Conservation (phyloP, 306 rosid species). For the Fragaria ananassa region DNA sequence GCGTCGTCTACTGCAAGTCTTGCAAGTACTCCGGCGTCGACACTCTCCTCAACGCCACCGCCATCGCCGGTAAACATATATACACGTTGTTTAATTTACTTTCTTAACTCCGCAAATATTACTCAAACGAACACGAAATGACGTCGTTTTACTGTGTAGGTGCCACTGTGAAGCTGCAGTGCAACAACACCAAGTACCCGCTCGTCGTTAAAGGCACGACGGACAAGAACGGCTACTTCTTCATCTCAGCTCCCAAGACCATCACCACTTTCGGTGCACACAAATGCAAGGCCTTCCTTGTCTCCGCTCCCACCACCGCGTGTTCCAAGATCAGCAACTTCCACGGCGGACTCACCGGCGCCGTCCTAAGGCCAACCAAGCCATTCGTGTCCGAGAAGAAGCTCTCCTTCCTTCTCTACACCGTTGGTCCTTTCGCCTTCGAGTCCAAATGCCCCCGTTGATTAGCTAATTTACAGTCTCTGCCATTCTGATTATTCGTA, state of each 20-base stretch:
- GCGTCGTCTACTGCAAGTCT: conserved; percentile 75
- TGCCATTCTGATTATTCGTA: neutral
- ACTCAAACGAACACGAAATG: neutral
- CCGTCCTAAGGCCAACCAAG: conserved; percentile 48
- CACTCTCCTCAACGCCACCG: conserved; percentile 60
- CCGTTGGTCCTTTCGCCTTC: conserved; percentile 74
- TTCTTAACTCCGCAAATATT: neutral
- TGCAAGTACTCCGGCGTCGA: conserved; percentile 64
- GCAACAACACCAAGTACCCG: conserved; percentile 62
- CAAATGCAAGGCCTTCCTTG: conserved; percentile 55
- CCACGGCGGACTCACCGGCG: conserved; percentile 58
- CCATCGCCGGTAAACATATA: conserved; percentile 40
- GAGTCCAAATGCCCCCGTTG: conserved; percentile 54
- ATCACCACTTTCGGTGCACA: conserved; percentile 66
- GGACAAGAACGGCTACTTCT: conserved; percentile 82
- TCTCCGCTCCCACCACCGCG: conserved; percentile 38
- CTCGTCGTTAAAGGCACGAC: conserved; percentile 27
- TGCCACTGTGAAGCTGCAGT: conserved; percentile 59
- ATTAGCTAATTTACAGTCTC: neutral
- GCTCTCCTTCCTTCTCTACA: conserved; percentile 52
- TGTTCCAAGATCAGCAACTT: conserved; percentile 49
- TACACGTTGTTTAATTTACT: too few species aligned
- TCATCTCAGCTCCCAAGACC: conserved; percentile 52
- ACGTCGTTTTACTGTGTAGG: conserved; percentile 29
- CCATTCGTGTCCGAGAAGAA: conserved; percentile 35